Evolutionary conservation across 2,329 filamentous ascomycete genomes (phyloP).

Genomic region (Cadophora sp.): DNA sequence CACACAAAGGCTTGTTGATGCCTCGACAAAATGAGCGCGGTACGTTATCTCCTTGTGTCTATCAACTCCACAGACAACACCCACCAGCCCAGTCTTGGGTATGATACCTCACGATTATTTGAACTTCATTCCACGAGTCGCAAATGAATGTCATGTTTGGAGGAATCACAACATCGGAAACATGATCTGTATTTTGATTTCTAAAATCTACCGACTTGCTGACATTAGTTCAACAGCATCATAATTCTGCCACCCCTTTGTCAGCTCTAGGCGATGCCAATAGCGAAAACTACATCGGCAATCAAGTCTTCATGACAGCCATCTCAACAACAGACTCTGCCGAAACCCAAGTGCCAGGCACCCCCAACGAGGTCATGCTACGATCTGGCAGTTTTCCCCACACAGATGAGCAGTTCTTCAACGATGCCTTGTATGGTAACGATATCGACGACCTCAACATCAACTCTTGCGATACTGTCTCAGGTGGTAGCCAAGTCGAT

Average conservation of each 20-base stretch:
- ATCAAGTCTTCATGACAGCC: not conserved
- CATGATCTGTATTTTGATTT: too few species aligned
- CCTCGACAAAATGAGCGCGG: too few species aligned
- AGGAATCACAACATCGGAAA: too few species aligned
- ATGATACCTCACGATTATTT: too few species aligned
- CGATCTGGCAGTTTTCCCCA: not conserved
- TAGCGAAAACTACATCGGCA: not conserved
- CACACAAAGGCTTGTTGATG: too few species aligned
- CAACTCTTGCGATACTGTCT: not conserved
- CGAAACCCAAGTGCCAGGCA: not conserved
- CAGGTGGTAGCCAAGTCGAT: not conserved
- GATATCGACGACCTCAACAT: not conserved
- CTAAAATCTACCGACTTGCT: not conserved
- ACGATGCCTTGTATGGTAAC: not conserved
- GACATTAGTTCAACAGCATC: not conserved
- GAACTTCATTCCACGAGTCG: too few species aligned
- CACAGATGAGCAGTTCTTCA: not conserved
- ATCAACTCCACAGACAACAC: too few species aligned
- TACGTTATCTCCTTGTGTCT: too few species aligned
- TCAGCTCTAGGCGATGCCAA: not conserved
- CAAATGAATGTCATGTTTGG: too few species aligned
- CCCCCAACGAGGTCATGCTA: not conserved
- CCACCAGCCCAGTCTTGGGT: too few species aligned
- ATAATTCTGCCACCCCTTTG: not conserved
- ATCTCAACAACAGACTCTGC: not conserved